phyloP scores from a whole-genome alignment of 2,329 filamentous ascomycete species.

The Epichloe festucae region DNA sequence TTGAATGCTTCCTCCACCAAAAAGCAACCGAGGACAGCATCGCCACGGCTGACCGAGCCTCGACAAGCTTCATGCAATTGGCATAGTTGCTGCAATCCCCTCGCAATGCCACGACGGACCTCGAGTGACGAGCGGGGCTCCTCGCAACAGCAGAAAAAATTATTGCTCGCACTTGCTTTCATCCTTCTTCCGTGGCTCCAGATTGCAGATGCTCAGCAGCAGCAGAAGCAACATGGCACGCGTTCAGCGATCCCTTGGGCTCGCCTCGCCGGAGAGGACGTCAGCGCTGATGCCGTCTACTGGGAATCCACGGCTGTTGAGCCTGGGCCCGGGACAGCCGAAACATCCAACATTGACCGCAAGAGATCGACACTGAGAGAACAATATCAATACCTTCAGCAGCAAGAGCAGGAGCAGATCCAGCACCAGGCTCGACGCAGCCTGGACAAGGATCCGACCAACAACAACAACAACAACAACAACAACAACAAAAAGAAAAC shows the following conservation, averaged over 20 bases:
- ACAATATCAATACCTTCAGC: constrained; percentile 5
- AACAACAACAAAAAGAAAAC: constrained; percentile 15
- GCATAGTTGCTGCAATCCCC: neutral
- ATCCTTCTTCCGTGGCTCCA: constrained; percentile 42
- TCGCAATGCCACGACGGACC: constrained; percentile 50
- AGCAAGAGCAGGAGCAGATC: constrained; percentile 10
- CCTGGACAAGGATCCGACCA: constrained; percentile 2
- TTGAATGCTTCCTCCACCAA: constrained; percentile 2
- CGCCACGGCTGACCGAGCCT: neutral
- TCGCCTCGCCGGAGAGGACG: neutral
- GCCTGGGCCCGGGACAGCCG: constrained; percentile 9
- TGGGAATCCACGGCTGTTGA: constrained; percentile 20
- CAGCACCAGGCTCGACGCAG: constrained; percentile 9
- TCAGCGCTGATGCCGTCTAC: constrained; percentile 5
- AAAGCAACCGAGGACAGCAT: constrained; percentile 1
- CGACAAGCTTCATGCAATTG: constrained; percentile 3
- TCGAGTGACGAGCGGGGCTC: constrained; percentile 41
- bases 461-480: neutral
- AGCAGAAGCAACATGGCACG: constrained; percentile 27
- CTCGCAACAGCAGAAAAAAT: constrained; percentile 29
- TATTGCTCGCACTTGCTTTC: constrained; percentile 42
- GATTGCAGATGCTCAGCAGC: constrained; percentile 52
- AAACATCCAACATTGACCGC: constrained; percentile 12
- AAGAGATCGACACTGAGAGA: constrained; percentile 1
- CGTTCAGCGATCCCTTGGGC: constrained; percentile 2